Evolutionary conservation across 2,329 filamentous ascomycete species (phyloP).

Genomic region (Cercospora berteroae): DNA sequence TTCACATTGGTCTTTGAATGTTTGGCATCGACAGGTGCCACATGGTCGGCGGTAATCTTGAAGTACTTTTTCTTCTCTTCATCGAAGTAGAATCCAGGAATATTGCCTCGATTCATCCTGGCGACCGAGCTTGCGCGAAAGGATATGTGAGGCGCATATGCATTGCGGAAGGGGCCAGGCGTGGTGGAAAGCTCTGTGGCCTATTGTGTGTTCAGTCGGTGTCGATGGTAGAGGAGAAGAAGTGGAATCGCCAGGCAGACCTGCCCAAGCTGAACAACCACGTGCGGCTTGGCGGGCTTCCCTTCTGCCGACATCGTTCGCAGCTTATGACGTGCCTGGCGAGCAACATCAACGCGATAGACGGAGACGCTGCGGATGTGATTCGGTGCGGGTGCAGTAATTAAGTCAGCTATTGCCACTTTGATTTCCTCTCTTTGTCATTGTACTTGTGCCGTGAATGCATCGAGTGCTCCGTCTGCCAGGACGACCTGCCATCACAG

Average conservation of each 20-base stretch:
- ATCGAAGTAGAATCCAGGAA: slow-evolving; percentile 46
- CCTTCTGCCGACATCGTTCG: not conserved
- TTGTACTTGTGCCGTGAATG: slow-evolving; percentile 18
- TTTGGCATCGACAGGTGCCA: slow-evolving; percentile 37
- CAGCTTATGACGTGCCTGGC: not conserved
- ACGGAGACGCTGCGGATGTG: not conserved
- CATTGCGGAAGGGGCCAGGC: not conserved
- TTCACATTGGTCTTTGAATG: slow-evolving; percentile 45
- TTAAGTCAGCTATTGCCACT: slow-evolving; percentile 3
- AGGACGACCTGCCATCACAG: slow-evolving; percentile 20
- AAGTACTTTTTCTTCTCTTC: slow-evolving; percentile 52
- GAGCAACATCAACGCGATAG: not conserved
- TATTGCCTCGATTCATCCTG: slow-evolving; percentile 42
- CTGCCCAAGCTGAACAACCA: not conserved
- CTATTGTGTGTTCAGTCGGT: not conserved
- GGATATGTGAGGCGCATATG: not conserved
- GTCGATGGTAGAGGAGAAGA: not conserved
- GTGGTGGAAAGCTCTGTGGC: not conserved
- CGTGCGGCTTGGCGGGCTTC: not conserved
- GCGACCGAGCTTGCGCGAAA: not conserved
- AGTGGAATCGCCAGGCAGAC: not conserved
- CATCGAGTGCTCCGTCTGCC: slow-evolving; percentile 20
- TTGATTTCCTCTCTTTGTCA: not conserved
- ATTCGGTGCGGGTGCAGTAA: not conserved
- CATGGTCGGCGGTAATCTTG: slow-evolving; percentile 44